Evolutionary conservation across 1,284 basidiomycete genomes (phyloP), one percentile per base, ranked within the genome.

Genomic region (Ceratobasidium sp.): DNA sequence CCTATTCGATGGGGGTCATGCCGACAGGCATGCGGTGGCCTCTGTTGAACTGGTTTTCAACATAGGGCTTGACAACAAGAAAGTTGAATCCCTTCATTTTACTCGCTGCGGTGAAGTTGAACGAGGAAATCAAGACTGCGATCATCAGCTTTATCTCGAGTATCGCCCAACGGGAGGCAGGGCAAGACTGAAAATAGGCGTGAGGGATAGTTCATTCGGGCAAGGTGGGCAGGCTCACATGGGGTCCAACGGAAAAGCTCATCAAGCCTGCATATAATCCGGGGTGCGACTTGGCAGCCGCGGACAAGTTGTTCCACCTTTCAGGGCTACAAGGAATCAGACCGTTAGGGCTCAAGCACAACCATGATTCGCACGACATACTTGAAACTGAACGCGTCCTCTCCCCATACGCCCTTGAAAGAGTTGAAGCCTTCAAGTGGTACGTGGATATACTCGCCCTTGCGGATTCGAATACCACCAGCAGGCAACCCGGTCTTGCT

Each of bases 341-440:
- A n/a, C 22, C 31, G 22, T 54, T 56, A 45, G 49, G 49, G 2
- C 20, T 20, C 50, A 35, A 40, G 7, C 17, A 34, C 12, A 25
- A 1, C 12, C 3, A 34, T 22, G 22, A 35, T 32, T 29, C 17
- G 8, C 25, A 64, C 20, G n/a, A 68, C 64, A 34, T 42, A 75
- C 74, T 69, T 83, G 78, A 92, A 93, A 29, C 84, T 80, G 88
- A 89, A 91, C 38, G 88, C 89, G 76, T 90, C 85, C 17, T 84
- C 79, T 7, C 91, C 91, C 91, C 91, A 93, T 29, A 92, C 82
- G 31, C 77, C 82, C 71, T 86, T 87, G 75, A 91, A 88, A 40
- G 91, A 77, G 74, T 91, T 91, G 80, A 92, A 87, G 1, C 85
- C 89, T 73, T 93, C 91, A 12, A 92, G 78, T 0, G 91, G 87